Percentiles rank a stretch among this genome's conserved stretches.
Conservation (phyloP, 441 rosid genomes). For the Geranium incanum region DNA sequence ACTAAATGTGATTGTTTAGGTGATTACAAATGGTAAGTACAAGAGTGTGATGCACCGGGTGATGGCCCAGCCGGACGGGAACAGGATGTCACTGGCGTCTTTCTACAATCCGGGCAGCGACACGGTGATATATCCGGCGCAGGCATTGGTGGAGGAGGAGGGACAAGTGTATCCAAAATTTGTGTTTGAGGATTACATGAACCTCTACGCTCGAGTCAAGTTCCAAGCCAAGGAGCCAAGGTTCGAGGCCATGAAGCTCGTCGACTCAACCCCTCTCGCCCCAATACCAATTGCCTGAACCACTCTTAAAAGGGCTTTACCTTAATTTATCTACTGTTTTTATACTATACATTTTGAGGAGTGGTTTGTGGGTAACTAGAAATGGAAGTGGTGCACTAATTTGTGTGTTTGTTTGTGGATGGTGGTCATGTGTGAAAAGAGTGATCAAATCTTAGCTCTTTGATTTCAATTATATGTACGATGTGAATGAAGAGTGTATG, state of each 20-base stretch:
- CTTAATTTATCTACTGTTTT: conserved; percentile 10
- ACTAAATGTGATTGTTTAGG: conserved; percentile 27
- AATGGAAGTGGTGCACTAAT: too few relatives aligned
- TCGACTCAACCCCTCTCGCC: conserved; percentile 8
- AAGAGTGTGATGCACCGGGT: conserved; percentile 70
- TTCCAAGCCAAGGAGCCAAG: conserved; percentile 74
- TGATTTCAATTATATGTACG: too few relatives aligned
- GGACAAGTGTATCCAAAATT: conserved; percentile 48
- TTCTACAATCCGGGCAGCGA: conserved; percentile 72
- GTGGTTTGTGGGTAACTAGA: too few relatives aligned
- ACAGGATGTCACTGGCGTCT: conserved; percentile 69
- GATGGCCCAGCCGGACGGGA: conserved; percentile 51
- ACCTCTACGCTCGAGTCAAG: conserved; percentile 55
- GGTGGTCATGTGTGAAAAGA: too few relatives aligned
- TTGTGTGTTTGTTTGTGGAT: too few relatives aligned
- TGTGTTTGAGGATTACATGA: conserved; percentile 77
- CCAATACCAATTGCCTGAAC: conserved; percentile 26
- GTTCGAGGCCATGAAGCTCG: conserved; percentile 55
- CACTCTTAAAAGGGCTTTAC: too few relatives aligned
- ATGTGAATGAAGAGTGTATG: too few relatives aligned
- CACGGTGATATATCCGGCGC: conserved; percentile 60
- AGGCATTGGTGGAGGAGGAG: conserved; percentile 35
- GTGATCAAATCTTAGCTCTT: too few relatives aligned
- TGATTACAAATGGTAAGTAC: conserved; percentile 71
- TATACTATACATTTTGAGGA: too few relatives aligned